Percentiles rank a stretch among this genome's conserved stretches.
Evolutionary conservation across 805 yeast genomes (phyloP).

Genomic region (Spathaspora passalidarum): DNA sequence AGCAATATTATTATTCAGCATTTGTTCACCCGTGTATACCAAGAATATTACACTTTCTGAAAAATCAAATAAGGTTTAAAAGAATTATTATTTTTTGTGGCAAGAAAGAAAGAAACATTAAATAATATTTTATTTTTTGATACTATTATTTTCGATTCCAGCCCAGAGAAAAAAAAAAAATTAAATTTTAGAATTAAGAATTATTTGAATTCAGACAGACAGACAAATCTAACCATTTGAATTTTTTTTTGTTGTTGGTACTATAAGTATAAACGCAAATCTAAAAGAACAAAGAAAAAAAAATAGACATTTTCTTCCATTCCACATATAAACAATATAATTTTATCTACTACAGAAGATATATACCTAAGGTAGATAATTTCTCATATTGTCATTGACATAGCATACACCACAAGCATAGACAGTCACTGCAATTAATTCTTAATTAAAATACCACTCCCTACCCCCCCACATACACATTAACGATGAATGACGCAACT

Average conservation of each 20-base stretch:
- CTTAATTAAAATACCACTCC: too few relatives aligned
- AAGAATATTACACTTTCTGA: too few relatives aligned
- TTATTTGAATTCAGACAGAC: neutral
- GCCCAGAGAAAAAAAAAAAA: neutral
- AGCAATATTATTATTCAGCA: too few relatives aligned
- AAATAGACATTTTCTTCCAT: neutral
- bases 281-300: constrained; percentile 1
- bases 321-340: constrained; percentile 1
- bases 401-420: too few relatives aligned
- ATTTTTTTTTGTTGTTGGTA: neutral
- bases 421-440: too few relatives aligned
- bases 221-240: neutral
- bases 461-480: neutral
- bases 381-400: too few relatives aligned
- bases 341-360: neutral
- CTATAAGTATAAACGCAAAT: neutral
- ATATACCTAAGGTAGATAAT: neutral
- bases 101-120: neutral
- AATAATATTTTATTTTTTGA: neutral
- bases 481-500: constrained; percentile 5
- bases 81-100: constrained; percentile 1
- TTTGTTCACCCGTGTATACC: too few relatives aligned
- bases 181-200: neutral
- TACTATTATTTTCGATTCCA: neutral
- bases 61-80: neutral